phyloP scores from a whole-genome alignment of 805 yeast genomes.

The Candida pseudofarinosa region DNA sequence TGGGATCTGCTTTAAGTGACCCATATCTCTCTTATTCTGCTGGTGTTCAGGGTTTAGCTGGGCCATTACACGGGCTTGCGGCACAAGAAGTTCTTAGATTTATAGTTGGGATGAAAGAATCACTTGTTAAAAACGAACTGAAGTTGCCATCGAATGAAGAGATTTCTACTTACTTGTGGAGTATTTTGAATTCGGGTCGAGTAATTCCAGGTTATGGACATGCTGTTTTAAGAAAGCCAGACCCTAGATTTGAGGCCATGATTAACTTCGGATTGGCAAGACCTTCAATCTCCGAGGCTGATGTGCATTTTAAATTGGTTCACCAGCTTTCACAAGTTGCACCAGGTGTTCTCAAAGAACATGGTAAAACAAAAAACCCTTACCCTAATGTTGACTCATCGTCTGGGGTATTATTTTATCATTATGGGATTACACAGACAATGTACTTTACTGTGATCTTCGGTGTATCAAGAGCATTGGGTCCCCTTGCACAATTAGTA shows the following conservation, averaged over 20 bases:
- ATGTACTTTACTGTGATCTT: conserved; percentile 74
- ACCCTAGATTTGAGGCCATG: conserved; percentile 74
- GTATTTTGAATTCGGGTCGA: conserved; percentile 61
- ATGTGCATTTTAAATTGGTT: conserved; percentile 52
- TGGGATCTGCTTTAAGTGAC: conserved; percentile 76
- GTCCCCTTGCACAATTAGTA: conserved; percentile 72
- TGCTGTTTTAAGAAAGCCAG: conserved; percentile 77
- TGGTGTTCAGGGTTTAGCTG: conserved; percentile 78
- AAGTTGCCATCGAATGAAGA: conserved; percentile 36
- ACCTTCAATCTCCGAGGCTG: conserved; percentile 42
- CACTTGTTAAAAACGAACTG: conserved; percentile 51
- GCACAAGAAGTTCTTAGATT: conserved; percentile 80
- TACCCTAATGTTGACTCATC: conserved; percentile 80
- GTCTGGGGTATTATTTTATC: conserved; percentile 72
- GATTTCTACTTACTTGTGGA: conserved; percentile 67
- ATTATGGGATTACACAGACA: conserved; percentile 70
- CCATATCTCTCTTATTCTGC: conserved; percentile 73
- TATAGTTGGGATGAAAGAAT: conserved; percentile 58
- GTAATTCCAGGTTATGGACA: conserved; percentile 87
- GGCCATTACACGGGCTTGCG: conserved; percentile 81
- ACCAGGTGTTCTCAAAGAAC: conserved; percentile 66
- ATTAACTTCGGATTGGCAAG: conserved; percentile 58
- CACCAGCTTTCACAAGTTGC: conserved; percentile 61
- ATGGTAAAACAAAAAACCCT: conserved; percentile 83
- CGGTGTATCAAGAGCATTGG: conserved; percentile 77